Base-by-base conservation (phyloP, 805 yeast species). In the Grigorovia jiainica region DNA sequence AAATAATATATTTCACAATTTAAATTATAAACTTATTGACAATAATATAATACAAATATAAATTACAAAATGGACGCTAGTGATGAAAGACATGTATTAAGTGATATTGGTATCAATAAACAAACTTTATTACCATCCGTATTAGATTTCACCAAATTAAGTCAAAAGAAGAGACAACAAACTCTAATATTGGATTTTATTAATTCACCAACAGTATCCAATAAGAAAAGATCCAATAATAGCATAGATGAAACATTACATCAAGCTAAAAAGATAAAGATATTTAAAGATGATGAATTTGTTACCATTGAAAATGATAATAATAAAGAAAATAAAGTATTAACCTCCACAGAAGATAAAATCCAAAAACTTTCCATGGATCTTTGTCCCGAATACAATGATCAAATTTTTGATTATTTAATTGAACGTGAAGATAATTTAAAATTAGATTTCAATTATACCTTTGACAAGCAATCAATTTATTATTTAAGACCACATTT, bases 321-420 rank as follows among this genome's bases (percentile, higher is more conserved):
- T 24, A 24, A 35, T 13, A 24, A 87, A 95, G 95, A 82, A 16
- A 73, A 35, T 15, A 27, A 27, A 27, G n/a, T n/a, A n/a, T n/a
- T n/a, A n/a, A n/a, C n/a, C n/a, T n/a, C n/a, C n/a, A n/a, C n/a
- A n/a, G n/a, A n/a, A n/a, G n/a, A n/a, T n/a, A n/a, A n/a, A n/a
- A n/a, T n/a, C n/a, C n/a, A n/a, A n/a, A n/a, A n/a, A n/a, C n/a
- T n/a, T 27, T 27, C 31, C 6, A 27, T 27, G 3, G 31, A 27
- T 13, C 31, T 27, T 11, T 27, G 31, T 13, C 31, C 82, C 41
- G 98, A 90, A 63, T 90, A 90, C 62, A 87, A 82, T 32, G 73
- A 69, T 47, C 97, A 89, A 46, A 89, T 90, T 40, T 87, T 86
- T 63, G 78, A 71, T 13, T 84, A 82, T 60, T 68, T 90, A 48